Conservation (phyloP, 768 basidiomycete species). For the Mycena leptocephala region DNA sequence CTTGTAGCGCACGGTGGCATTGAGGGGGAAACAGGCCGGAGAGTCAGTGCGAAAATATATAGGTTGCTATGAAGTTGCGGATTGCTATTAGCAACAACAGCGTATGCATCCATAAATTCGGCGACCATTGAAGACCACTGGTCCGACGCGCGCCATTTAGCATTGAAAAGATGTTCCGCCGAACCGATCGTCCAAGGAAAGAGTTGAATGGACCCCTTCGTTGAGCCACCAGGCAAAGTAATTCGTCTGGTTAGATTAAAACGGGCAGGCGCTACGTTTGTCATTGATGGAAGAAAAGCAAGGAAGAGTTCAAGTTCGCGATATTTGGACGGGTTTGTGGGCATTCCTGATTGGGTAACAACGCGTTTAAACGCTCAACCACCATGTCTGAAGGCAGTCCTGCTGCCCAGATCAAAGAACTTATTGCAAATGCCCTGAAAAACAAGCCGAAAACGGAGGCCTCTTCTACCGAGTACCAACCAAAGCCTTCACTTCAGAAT, state of each 20-base stretch:
- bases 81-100: constrained; percentile 65
- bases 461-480: neutral
- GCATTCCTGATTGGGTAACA: neutral
- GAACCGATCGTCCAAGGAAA: constrained; percentile 26
- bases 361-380: neutral
- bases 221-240: neutral
- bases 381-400: constrained; percentile 13
- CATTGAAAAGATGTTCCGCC: neutral
- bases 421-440: neutral
- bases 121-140: constrained; percentile 65
- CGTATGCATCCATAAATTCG: constrained; percentile 67
- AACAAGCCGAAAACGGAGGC: neutral
- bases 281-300: neutral
- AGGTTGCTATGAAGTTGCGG: constrained; percentile 53
- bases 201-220: neutral
- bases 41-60: constrained; percentile 47
- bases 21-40: neutral
- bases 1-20: constrained; percentile 8
- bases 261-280: neutral
- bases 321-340: neutral
- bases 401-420: constrained; percentile 12
- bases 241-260: neutral
- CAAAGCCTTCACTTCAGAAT: constrained; percentile 14
- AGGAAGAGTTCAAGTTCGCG: neutral
- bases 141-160: constrained; percentile 31